These are phyloP conservation scores for Clathrospora elynae DNA, from an alignment of 2,329 filamentous ascomycete genomes.

Conservation along the genomic window DNA sequence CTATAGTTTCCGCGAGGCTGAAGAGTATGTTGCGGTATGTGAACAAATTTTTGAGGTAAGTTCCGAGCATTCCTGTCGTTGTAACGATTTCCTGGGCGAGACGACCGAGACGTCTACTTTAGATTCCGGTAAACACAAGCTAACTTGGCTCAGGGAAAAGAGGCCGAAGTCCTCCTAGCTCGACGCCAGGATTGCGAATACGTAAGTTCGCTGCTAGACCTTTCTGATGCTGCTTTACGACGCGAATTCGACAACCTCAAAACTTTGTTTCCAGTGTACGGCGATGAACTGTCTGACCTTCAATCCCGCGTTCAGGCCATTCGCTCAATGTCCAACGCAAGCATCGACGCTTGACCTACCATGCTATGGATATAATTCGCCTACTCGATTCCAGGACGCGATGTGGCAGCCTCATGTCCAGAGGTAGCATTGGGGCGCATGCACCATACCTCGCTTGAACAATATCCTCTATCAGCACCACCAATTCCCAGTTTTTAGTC, in stretches of 20 bases:
- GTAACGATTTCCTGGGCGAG: background rate
- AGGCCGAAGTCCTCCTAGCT: constrained; percentile 11
- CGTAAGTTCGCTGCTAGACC: background rate
- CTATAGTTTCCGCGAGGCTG: constrained; percentile 15
- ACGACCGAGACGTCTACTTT: too few relatives aligned
- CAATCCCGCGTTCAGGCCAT: constrained; percentile 6
- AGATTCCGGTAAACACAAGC: background rate
- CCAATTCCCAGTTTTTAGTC: too few relatives aligned
- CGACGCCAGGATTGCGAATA: constrained; percentile 6
- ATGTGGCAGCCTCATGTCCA: too few relatives aligned
- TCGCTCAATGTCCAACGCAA: constrained; percentile 2
- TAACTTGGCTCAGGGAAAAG: constrained; percentile 4
- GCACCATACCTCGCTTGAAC: too few relatives aligned
- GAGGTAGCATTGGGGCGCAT: too few relatives aligned
- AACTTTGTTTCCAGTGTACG: constrained; percentile 8
- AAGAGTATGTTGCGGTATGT: constrained; percentile 11
- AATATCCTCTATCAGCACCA: too few relatives aligned
- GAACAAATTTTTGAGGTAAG: constrained; percentile 12
- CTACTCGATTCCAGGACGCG: too few relatives aligned
- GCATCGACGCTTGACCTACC: too few relatives aligned
- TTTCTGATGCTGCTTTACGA: constrained; percentile 4
- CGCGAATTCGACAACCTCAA: constrained; percentile 8
- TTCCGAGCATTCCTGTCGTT: background rate
- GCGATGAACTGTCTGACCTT: background rate
- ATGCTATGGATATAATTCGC: too few relatives aligned